Conservation (phyloP, 257 asterid species). For the Orobanche coerulescens region DNA sequence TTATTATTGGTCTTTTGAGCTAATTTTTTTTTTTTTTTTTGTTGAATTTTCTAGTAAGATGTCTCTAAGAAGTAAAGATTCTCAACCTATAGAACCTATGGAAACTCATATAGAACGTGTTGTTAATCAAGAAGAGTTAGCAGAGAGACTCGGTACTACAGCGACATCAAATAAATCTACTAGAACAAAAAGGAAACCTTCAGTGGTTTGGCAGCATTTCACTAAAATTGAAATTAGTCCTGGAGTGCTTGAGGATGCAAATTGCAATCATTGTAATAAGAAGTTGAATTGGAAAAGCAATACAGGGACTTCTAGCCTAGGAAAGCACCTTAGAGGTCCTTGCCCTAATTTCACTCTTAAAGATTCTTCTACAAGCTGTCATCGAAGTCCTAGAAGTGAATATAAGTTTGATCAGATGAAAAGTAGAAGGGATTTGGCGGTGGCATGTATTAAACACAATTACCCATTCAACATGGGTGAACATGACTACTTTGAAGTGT, state of each 20-base stretch:
- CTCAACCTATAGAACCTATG: no score
- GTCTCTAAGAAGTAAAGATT: no score
- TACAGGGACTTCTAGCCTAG: neutral
- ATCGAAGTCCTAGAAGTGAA: no score
- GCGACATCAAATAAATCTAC: neutral
- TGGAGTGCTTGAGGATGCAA: neutral
- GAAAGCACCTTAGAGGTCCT: neutral
- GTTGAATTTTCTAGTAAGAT: no score
- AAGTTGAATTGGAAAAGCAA: neutral
- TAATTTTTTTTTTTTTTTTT: no score
- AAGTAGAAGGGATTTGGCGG: no score
- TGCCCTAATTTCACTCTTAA: no score
- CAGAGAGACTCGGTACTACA: no score
- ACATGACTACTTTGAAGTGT: neutral
- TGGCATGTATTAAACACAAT: neutral
- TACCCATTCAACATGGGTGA: constrained; percentile 1
- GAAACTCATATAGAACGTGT: no score
- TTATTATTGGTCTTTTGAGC: no score
- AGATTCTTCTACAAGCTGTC: neutral
- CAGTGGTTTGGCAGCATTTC: neutral
- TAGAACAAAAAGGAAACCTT: neutral
- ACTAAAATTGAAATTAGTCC: neutral
- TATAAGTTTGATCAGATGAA: neutral
- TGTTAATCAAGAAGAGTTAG: no score
- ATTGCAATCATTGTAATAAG: neutral